A percentile compares a stretch with the other conserved stretches of the same genome.
Evolutionary conservation across 1,139 yeast species (phyloP).

Genomic region (Kurtzmaniella natalensis): DNA sequence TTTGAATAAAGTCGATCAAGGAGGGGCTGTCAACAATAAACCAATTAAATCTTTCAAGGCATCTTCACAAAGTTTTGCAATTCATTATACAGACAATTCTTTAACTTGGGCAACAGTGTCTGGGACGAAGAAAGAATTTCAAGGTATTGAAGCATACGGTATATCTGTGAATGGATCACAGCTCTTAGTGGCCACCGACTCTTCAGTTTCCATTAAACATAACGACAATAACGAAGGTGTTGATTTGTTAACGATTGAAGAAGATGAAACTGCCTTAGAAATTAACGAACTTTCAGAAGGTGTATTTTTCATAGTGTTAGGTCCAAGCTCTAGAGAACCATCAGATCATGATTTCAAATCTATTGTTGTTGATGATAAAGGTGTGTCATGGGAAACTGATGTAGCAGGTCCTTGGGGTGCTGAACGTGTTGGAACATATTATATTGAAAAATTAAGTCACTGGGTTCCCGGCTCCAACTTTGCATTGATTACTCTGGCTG

Average conservation of each 20-base stretch:
- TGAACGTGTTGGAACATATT: conserved; percentile 47
- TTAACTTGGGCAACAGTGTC: neutral
- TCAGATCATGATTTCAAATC: conserved; percentile 18
- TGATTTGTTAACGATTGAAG: conserved; percentile 6
- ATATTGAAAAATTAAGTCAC: conserved; percentile 33
- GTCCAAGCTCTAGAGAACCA: conserved; percentile 16
- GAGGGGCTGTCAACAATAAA: too few species aligned
- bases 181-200: neutral
- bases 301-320: conserved; percentile 21
- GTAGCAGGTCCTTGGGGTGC: conserved; percentile 60
- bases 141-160: neutral
- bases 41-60: neutral
- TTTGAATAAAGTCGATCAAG: neutral
- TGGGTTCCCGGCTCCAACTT: conserved; percentile 35
- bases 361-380: conserved; percentile 13
- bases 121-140: neutral
- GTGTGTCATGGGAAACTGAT: conserved; percentile 30
- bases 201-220: neutral
- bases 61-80: conserved; percentile 8
- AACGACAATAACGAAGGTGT: conserved; percentile 1
- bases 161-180: neutral
- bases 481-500: conserved; percentile 52
- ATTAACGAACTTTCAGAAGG: conserved; percentile 12
- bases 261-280: conserved; percentile 4
- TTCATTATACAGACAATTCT: conserved; percentile 10